Percentiles rank a stretch among this genome's conserved stretches.
phyloP scores from a whole-genome alignment of 1,284 basidiomycete genomes.

The Cryptococcus maquisensis region DNA sequence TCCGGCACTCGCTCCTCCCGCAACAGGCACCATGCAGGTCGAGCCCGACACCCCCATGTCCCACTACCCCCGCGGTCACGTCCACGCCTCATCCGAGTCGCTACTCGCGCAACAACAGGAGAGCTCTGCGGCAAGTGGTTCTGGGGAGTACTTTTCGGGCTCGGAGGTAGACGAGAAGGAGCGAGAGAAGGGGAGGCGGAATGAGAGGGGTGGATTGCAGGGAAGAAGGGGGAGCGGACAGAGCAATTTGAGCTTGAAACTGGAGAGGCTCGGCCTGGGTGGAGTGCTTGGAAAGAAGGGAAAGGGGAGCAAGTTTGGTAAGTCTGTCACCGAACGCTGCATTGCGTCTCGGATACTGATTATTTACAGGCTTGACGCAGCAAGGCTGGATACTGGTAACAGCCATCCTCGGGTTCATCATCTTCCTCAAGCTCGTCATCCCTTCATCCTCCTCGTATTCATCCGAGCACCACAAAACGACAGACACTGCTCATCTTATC shows the following conservation, averaged over 20 bases:
- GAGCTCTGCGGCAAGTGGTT: background rate
- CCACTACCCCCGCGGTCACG: conserved; percentile 12
- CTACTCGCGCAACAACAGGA: background rate
- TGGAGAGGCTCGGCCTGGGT: conserved; percentile 9
- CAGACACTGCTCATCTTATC: conserved; percentile 39
- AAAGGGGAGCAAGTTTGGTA: conserved; percentile 12
- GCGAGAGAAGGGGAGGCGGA: background rate
- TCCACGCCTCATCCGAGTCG: background rate
- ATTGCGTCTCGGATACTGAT: background rate
- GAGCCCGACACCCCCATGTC: conserved; percentile 18
- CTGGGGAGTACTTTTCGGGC: background rate
- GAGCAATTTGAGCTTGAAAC: background rate
- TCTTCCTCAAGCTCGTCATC: conserved; percentile 32
- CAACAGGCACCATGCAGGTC: background rate
- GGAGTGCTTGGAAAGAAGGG: conserved; percentile 7
- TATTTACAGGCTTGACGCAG: conserved; percentile 24
- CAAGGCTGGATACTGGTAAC: conserved; percentile 34
- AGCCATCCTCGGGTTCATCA: conserved; percentile 27
- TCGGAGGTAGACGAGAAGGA: background rate
- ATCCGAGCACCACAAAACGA: conserved; percentile 50
- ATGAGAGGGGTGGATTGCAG: conserved; percentile 4
- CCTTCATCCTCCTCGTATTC: conserved; percentile 46
- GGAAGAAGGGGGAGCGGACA: conserved; percentile 5
- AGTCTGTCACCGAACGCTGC: background rate
- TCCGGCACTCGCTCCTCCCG: too few species aligned